phyloP scores from a whole-genome alignment of 2,329 filamentous ascomycete species.

The Epichloe uncinata region DNA sequence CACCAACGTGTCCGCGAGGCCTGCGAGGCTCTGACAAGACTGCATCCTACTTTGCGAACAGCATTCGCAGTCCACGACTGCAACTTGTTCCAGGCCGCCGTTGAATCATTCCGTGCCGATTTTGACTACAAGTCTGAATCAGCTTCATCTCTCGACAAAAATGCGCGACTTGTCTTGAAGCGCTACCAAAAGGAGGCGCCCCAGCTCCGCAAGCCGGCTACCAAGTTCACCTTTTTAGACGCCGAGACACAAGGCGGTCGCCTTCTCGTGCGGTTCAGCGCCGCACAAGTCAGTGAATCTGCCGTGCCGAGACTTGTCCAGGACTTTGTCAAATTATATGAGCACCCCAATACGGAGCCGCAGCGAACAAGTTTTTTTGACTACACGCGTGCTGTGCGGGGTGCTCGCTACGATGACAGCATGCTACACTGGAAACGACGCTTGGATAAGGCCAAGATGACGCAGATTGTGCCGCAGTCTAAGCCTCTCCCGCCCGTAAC shows the following conservation, averaged over 20 bases:
- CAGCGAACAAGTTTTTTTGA: conserved; percentile 33
- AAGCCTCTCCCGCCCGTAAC: conserved; percentile 26
- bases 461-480: conserved; percentile 28
- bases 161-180: conserved; percentile 28
- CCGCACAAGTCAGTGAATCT: conserved; percentile 35
- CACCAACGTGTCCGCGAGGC: conserved; percentile 31
- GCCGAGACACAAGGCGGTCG: conserved; percentile 33
- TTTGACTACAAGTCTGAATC: conserved; percentile 31
- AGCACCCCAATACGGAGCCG: conserved; percentile 19
- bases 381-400: conserved; percentile 28
- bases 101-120: conserved; percentile 28
- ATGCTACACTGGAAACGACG: conserved; percentile 32
- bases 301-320: conserved; percentile 33
- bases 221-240: conserved; percentile 37
- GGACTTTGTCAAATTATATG: conserved; percentile 35
- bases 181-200: conserved; percentile 27
- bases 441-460: conserved; percentile 32
- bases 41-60: conserved; percentile 41
- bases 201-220: conserved; percentile 30
- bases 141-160: conserved; percentile 24
- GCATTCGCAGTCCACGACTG: conserved; percentile 35
- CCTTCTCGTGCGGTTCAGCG: conserved; percentile 33
- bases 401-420: conserved; percentile 23
- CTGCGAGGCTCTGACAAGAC: conserved; percentile 28
- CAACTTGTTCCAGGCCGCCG: conserved; percentile 34